Conservation (phyloP, 768 basidiomycete genomes). For the Sporobolomyces pararoseus region DNA sequence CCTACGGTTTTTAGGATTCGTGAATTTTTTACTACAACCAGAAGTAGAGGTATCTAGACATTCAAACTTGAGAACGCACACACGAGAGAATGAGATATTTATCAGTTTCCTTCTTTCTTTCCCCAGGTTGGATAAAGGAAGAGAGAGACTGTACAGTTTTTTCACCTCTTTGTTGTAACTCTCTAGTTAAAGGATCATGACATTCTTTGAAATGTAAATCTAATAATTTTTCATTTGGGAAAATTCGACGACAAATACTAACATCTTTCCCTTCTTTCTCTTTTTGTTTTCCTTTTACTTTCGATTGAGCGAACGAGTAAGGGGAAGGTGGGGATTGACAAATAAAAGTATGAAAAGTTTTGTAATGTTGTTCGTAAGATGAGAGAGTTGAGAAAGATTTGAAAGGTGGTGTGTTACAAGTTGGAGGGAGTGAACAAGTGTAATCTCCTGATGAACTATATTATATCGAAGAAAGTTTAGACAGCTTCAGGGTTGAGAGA, state of each 20-base stretch:
- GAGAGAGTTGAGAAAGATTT: constrained; percentile 1
- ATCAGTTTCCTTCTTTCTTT: background rate
- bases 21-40: constrained; percentile 20
- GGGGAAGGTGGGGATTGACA: constrained; percentile 18
- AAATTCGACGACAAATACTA: constrained; percentile 41
- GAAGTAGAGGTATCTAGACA: constrained; percentile 24
- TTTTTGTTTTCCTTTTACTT: background rate
- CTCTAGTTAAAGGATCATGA: constrained; percentile 41
- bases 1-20: constrained; percentile 38
- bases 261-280: background rate
- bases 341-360: constrained; percentile 27
- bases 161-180: constrained; percentile 33
- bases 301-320: constrained; percentile 2
- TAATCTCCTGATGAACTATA: background rate
- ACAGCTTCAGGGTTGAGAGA: no score
- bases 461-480: no score
- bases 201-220: constrained; percentile 40
- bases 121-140: background rate
- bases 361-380: constrained; percentile 27
- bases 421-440: constrained; percentile 38
- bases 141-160: constrained; percentile 35
- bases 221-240: constrained; percentile 37
- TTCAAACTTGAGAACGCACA: no score
- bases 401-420: constrained; percentile 17
- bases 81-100: background rate